Conservation (phyloP, 257 asterid genomes). For the Solanum piurae region DNA sequence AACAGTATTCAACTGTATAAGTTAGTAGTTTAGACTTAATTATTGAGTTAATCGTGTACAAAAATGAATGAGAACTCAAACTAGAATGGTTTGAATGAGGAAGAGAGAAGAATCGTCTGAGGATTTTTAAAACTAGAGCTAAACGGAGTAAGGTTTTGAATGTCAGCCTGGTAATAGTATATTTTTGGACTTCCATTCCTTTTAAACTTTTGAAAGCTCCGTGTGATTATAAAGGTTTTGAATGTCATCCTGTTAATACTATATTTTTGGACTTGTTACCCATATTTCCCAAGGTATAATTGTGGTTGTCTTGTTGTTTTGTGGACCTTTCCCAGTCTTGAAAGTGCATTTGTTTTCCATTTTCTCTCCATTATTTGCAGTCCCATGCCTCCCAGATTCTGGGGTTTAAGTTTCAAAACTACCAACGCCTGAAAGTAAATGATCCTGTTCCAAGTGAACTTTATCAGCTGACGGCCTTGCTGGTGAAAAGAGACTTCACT, state of each 20-base stretch:
- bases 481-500: conserved; percentile 81
- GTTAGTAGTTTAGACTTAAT: no score
- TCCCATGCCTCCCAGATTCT: conserved; percentile 93
- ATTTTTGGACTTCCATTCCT: not conserved
- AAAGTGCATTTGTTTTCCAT: not conserved
- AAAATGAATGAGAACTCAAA: no score
- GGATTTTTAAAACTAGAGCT: no score
- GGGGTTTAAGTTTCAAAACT: conserved; percentile 89
- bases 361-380: conserved; percentile 30
- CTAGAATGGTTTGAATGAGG: no score
- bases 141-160: no score
- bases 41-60: no score
- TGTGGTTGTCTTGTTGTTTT: not conserved
- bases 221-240: conserved; percentile 46
- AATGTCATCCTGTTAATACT: conserved; percentile 73
- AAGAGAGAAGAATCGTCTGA: no score
- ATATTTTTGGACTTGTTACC: conserved; percentile 87
- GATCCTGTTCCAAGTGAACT: conserved; percentile 61
- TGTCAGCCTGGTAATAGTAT: no score
- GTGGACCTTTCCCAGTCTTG: not conserved
- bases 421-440: conserved; percentile 64
- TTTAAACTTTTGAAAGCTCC: conserved; percentile 7
- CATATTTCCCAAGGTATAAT: conserved; percentile 82
- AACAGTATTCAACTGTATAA: no score
- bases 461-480: conserved; percentile 78